Conservation (phyloP, 2,329 filamentous ascomycete genomes). For the Clonostachys sp. region DNA sequence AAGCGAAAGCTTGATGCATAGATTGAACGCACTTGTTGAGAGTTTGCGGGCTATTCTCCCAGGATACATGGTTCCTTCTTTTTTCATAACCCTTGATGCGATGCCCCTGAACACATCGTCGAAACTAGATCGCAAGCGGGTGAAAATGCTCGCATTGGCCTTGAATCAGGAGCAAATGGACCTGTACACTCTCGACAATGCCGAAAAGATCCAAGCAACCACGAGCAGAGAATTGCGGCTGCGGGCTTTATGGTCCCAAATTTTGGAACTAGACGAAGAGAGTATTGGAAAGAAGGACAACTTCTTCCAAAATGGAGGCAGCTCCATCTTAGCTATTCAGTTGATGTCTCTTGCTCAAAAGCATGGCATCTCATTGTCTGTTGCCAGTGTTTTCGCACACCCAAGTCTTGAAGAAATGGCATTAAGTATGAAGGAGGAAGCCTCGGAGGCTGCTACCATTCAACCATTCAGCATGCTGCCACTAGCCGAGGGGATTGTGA, state of each 20-base stretch:
- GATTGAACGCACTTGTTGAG: background rate
- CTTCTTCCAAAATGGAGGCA: slow-evolving; percentile 44
- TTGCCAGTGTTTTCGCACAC: background rate
- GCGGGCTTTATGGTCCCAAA: slow-evolving; percentile 26
- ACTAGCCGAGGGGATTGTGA: background rate
- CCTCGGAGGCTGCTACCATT: background rate
- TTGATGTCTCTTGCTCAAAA: slow-evolving; percentile 17
- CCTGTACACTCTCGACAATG: slow-evolving; percentile 10
- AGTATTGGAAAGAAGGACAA: slow-evolving; percentile 34
- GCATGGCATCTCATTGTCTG: background rate
- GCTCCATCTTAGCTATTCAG: slow-evolving; percentile 44
- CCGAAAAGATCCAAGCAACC: slow-evolving; percentile 4
- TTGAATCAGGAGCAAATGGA: slow-evolving; percentile 6
- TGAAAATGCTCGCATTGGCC: background rate
- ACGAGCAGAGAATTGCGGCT: slow-evolving; percentile 12
- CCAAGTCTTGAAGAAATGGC: background rate
- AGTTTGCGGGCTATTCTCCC: background rate
- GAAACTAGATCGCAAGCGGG: slow-evolving; percentile 21
- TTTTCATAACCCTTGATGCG: background rate
- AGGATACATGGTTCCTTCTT: slow-evolving; percentile 4
- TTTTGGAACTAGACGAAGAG: slow-evolving; percentile 22
- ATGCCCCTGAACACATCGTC: slow-evolving; percentile 36
- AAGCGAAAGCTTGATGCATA: background rate
- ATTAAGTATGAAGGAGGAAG: background rate
- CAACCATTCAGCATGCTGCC: background rate